Evolutionary conservation across 2,329 filamentous ascomycete species (phyloP).

Genomic region (Neofusicoccum umdonicola): DNA sequence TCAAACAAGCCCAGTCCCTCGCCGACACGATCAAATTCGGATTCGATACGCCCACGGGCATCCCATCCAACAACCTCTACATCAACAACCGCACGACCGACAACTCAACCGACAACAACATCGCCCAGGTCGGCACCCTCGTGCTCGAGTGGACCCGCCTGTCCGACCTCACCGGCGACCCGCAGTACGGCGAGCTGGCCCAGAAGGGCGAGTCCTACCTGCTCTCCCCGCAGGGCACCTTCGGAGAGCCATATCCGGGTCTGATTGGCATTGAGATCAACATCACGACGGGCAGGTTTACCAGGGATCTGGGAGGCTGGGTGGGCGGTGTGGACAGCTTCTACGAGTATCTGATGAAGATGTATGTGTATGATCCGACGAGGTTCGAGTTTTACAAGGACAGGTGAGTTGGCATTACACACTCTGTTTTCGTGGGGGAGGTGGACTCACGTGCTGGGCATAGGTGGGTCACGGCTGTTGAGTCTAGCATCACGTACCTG

Average conservation of each 20-base stretch:
- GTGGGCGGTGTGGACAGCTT: conserved; percentile 74
- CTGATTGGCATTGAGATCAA: conserved; percentile 68
- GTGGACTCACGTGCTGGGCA: no score
- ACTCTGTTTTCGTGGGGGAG: no score
- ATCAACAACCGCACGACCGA: conserved; percentile 54
- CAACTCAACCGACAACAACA: conserved; percentile 59
- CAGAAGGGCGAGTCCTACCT: conserved; percentile 69
- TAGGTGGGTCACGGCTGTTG: conserved; percentile 69
- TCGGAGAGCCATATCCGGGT: conserved; percentile 71
- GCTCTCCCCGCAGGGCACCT: conserved; percentile 61
- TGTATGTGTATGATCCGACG: conserved; percentile 73
- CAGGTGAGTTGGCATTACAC: conserved; percentile 33
- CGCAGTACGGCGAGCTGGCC: conserved; percentile 63
- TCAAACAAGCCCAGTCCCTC: conserved; percentile 65
- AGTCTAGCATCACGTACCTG: conserved; percentile 71
- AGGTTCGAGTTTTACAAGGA: conserved; percentile 67
- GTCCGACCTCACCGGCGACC: conserved; percentile 69
- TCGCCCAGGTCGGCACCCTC: conserved; percentile 75
- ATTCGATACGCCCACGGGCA: conserved; percentile 72
- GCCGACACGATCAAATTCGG: conserved; percentile 73
- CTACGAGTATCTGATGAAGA: conserved; percentile 90
- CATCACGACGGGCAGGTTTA: conserved; percentile 64
- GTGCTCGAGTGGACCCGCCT: conserved; percentile 82
- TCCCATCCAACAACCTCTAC: conserved; percentile 68
- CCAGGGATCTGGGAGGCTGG: conserved; percentile 70